Evolutionary conservation across 495 filamentous ascomycete genomes (phyloP).

Genomic region (Symbiotaphrina buchneri): DNA sequence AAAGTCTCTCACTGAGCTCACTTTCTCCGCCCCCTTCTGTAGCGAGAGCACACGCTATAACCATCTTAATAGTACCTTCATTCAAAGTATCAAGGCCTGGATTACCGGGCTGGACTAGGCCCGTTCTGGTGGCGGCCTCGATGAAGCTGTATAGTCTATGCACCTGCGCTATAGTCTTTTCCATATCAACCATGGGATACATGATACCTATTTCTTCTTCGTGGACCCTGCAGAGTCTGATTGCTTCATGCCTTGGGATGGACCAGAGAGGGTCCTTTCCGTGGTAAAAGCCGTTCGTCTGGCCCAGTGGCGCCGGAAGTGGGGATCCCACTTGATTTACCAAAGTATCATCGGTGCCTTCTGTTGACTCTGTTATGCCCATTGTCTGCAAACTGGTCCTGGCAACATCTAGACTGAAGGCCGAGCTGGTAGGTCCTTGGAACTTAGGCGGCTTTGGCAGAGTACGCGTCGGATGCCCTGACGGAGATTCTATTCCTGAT

Average conservation of each 20-base stretch:
- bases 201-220: conserved; percentile 73
- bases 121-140: conserved; percentile 35
- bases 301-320: conserved; percentile 16
- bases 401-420: conserved; percentile 71
- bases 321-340: conserved; percentile 25
- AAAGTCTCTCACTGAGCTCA: conserved; percentile 44
- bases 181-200: conserved; percentile 63
- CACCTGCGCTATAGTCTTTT: conserved; percentile 37
- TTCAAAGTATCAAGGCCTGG: conserved; percentile 38
- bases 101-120: conserved; percentile 27
- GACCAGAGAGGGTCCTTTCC: conserved; percentile 56
- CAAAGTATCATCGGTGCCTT: conserved; percentile 31
- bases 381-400: conserved; percentile 73
- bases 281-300: conserved; percentile 15
- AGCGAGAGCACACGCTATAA: conserved; percentile 50
- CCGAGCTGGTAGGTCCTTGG: conserved; percentile 67
- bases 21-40: conserved; percentile 59
- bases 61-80: conserved; percentile 54
- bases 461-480: conserved; percentile 5
- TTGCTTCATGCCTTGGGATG: conserved; percentile 43
- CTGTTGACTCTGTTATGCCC: conserved; percentile 48
- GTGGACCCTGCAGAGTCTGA: conserved; percentile 47
- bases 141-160: conserved; percentile 45
- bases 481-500: conserved; percentile 9
- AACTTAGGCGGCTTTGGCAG: conserved; percentile 22